phyloP scores from a whole-genome alignment of 352 stramenopile genomes.

The Phytophthora megakarya region DNA sequence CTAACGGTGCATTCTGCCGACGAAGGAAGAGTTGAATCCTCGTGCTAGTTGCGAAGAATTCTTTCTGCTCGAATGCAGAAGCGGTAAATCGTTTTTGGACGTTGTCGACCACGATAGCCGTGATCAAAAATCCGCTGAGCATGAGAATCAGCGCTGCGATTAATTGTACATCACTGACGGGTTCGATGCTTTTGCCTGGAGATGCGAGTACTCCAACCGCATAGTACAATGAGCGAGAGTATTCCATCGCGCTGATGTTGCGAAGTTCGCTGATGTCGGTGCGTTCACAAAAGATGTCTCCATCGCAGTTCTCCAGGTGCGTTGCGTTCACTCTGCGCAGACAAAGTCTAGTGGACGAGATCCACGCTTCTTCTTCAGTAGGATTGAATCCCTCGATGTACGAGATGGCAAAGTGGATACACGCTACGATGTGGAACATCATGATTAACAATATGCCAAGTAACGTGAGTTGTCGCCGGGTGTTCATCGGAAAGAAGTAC shows the following conservation, averaged over 20 bases:
- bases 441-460: constrained; percentile 50
- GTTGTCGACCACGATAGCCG: constrained; percentile 51
- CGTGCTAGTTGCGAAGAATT: constrained; percentile 56
- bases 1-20: constrained; percentile 50
- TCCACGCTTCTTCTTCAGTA: constrained; percentile 38
- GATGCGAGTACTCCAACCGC: constrained; percentile 47
- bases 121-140: constrained; percentile 50
- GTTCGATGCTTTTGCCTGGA: constrained; percentile 51
- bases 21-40: constrained; percentile 61
- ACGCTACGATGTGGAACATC: constrained; percentile 60
- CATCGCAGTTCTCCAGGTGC: constrained; percentile 21
- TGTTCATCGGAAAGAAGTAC: constrained; percentile 51
- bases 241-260: constrained; percentile 31
- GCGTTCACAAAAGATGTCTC: constrained; percentile 1
- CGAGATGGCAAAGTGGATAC: constrained; percentile 45
- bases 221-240: constrained; percentile 49
- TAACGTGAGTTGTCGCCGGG: constrained; percentile 45
- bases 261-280: constrained; percentile 18
- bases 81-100: constrained; percentile 62
- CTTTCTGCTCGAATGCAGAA: constrained; percentile 60
- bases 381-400: constrained; percentile 44
- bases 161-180: constrained; percentile 41
- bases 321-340: constrained; percentile 24
- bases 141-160: constrained; percentile 49
- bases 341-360: constrained; percentile 34